phyloP scores from a whole-genome alignment of 2,329 filamentous ascomycete genomes.

The Sporothrix humicola region DNA sequence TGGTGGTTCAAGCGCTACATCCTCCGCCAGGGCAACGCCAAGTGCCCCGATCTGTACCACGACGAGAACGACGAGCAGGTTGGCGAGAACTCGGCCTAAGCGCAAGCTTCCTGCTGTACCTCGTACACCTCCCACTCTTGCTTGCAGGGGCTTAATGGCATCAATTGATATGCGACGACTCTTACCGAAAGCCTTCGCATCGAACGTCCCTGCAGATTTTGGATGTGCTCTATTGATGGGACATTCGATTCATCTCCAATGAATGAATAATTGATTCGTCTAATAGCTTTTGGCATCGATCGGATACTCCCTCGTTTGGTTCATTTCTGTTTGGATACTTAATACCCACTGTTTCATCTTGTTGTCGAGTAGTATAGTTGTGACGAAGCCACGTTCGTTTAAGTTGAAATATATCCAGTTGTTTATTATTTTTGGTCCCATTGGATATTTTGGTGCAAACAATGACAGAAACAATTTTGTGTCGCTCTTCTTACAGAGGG shows the following conservation, averaged over 20 bases:
- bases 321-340: constrained; percentile 23
- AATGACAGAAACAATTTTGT: background rate
- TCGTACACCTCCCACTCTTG: no score
- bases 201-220: background rate
- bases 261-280: no score
- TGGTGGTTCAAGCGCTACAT: constrained; percentile 35
- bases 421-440: background rate
- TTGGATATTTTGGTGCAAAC: background rate
- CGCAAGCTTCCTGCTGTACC: no score
- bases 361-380: constrained; percentile 12
- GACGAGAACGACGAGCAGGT: constrained; percentile 27
- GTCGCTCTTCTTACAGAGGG: background rate
- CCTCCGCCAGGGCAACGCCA: constrained; percentile 22
- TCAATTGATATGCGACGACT: background rate
- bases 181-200: no score
- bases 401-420: background rate
- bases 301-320: background rate
- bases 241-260: background rate
- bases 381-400: background rate
- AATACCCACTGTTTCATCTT: constrained; percentile 18
- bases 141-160: background rate
- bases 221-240: background rate
- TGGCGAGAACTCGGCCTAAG: constrained; percentile 11
- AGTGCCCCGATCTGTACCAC: constrained; percentile 35
- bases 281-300: background rate